Conservation (phyloP, 208 protist genomes). For the Naegleria lovaniensis region DNA sequence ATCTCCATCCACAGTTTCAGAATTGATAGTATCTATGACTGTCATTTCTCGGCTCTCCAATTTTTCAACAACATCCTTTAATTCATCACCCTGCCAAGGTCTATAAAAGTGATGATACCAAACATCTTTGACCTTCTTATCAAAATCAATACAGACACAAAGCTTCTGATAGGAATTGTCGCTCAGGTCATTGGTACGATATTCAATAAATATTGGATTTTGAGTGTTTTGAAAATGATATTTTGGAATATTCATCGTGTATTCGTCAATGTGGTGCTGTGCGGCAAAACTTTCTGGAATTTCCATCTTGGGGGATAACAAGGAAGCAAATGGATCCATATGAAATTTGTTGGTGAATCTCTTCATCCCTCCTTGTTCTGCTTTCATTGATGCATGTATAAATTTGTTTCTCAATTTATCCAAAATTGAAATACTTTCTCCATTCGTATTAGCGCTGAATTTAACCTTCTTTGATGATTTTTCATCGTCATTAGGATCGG, state of each 20-base stretch:
- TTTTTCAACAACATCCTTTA: background rate
- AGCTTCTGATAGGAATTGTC: background rate
- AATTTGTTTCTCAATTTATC: background rate
- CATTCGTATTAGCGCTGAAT: no score
- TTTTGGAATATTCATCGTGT: background rate
- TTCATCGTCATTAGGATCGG: no score
- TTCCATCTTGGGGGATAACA: background rate
- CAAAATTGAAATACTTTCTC: background rate
- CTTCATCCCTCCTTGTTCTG: background rate
- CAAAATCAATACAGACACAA: background rate
- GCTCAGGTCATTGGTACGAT: background rate
- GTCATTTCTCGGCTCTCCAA: background rate
- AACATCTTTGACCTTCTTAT: background rate
- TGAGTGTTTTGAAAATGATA: background rate
- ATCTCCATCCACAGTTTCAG: background rate
- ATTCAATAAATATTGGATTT: slow-evolving; percentile 10
- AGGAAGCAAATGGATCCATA: background rate
- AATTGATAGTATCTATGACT: background rate
- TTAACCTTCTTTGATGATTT: no score
- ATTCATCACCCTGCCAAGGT: background rate
- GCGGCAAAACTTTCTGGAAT: background rate
- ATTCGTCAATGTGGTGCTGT: background rate
- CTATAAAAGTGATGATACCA: slow-evolving; percentile 12
- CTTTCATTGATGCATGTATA: background rate
- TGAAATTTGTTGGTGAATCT: background rate